phyloP scores from a whole-genome alignment of 306 rosid species.

The Glycine soja region DNA sequence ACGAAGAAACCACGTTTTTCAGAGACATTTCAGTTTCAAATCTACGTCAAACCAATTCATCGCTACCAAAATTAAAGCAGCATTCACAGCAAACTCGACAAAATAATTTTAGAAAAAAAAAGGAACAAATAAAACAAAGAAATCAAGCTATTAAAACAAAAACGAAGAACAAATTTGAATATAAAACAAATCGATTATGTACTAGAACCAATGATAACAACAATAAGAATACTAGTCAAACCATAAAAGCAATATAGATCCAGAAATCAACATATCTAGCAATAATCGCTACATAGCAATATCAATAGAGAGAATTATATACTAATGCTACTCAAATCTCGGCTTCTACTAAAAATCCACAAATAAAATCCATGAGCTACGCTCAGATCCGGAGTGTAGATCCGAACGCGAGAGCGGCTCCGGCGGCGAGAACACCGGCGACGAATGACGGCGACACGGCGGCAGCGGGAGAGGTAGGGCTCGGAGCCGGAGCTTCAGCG shows the following conservation, averaged over 20 bases:
- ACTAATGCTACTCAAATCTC: constrained; percentile 44
- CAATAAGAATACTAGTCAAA: constrained; percentile 32
- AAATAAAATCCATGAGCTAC: constrained; percentile 37
- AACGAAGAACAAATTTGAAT: not conserved
- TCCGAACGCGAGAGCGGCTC: constrained; percentile 69
- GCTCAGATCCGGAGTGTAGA: constrained; percentile 69
- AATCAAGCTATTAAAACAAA: not conserved
- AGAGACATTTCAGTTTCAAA: not conserved
- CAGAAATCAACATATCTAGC: constrained; percentile 30
- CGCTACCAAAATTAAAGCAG: not conserved
- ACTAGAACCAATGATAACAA: constrained; percentile 50
- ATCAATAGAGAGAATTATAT: constrained; percentile 33
- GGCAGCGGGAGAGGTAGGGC: constrained; percentile 70
- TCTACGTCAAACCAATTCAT: not conserved
- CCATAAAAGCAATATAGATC: constrained; percentile 34
- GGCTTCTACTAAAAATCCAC: constrained; percentile 43
- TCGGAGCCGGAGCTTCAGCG: constrained; percentile 79
- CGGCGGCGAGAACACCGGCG: constrained; percentile 55
- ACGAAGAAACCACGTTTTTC: not conserved
- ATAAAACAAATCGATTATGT: constrained; percentile 43
- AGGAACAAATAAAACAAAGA: not conserved
- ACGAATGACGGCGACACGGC: constrained; percentile 63
- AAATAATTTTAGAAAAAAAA: not conserved
- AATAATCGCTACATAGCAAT: constrained; percentile 39
- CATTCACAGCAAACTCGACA: not conserved